Conservation (phyloP, 169 alveolate species). For the Theileria annulata region DNA sequence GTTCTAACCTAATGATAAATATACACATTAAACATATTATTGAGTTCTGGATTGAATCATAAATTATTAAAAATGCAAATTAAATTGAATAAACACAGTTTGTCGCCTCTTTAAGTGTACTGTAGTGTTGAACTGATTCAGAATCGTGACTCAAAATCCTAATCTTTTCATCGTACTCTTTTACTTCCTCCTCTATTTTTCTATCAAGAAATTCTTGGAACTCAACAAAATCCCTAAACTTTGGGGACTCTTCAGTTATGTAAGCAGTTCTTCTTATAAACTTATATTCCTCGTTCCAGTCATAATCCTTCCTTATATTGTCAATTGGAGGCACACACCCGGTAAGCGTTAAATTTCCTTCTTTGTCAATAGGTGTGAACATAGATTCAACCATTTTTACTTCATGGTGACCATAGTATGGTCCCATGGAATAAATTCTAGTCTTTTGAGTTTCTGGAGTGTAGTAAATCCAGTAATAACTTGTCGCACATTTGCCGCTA, state of each 20-base stretch:
- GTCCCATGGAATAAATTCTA: conserved; percentile 11
- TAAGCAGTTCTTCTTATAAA: not conserved
- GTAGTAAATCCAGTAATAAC: conserved; percentile 22
- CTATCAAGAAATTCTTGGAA: not conserved
- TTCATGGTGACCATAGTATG: conserved; percentile 52
- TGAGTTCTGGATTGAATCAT: not conserved
- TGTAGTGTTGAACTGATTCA: conserved; percentile 15
- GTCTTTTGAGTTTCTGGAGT: not conserved
- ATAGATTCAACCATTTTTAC: conserved; percentile 13
- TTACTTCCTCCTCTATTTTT: not conserved
- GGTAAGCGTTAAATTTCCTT: conserved; percentile 1
- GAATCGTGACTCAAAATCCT: not conserved
- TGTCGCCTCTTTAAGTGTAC: conserved; percentile 13
- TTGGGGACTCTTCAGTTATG: not conserved
- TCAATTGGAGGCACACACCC: conserved; percentile 15
- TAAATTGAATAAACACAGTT: conserved; percentile 1
- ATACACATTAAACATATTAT: not conserved
- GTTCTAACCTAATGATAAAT: not conserved
- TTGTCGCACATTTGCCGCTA: conserved; percentile 1
- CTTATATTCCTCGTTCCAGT: not conserved
- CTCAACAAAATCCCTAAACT: not conserved
- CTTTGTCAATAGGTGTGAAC: not conserved
- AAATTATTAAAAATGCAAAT: not conserved
- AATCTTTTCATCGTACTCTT: not conserved
- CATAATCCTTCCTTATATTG: not conserved